Base-by-base conservation (phyloP, 129 eudicot genomes). In the Solidago caesia region DNA sequence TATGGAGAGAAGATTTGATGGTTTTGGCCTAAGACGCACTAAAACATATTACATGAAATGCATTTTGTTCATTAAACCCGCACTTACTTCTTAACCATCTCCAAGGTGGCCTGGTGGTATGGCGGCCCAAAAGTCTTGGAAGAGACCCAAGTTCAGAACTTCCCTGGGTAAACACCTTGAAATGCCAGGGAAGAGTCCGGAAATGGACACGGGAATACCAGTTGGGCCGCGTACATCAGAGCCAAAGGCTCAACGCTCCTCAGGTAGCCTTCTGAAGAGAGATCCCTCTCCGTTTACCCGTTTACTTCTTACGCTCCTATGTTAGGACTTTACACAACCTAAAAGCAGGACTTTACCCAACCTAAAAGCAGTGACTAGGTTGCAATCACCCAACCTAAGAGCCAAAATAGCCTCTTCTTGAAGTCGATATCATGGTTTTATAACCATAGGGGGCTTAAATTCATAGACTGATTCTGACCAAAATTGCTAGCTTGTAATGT, bases 401-500 rank as follows among this genome's bases (percentile, higher is more conserved):
- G 61, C 61, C 21, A 25, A 56, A 56, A 56, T 0, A n/a, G 61
- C n/a, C n/a, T n/a, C 64, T 39, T 16, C 63, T 46, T 9, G 64
- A 52, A 72, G 66, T 72, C 74, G 12, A 9, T 46, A 72, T 44
- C 53, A 48, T 33, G 44, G 11, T 27, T 68, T 46, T 44, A 26
- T 47, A 29, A 13, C 44, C 60, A 68, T 27, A 33, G 12, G 21
- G 60, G 58, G 60, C 59, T 29, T 47, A 12, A 47, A 48, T 47
- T 51, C 7, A 5, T 51, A 42, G 55, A 43, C 76, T 72, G 44
- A 71, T 21, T 55, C 39, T 71, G 41, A 42, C 16, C 39, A 41
- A 44, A 39, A n/a, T 41, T 44, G 39, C 72, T 67, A 67, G 41
- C 43, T 67, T 41, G 5, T 48, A 45, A 48, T 44, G 8, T 68